Conservation (phyloP, 768 basidiomycete genomes). For the Tulasnella sp. region DNA sequence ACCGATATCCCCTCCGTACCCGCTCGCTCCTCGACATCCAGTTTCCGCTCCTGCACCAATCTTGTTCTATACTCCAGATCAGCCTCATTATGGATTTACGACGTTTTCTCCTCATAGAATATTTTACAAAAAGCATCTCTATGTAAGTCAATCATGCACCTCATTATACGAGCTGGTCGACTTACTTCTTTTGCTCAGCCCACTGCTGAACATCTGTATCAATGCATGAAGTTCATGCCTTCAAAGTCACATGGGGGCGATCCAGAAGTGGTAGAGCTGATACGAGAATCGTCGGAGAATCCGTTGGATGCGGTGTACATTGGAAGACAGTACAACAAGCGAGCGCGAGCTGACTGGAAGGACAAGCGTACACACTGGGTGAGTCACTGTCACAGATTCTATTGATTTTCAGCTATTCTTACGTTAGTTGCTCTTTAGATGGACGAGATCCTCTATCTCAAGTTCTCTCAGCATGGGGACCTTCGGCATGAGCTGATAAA, state of each 20-base stretch:
- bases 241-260: conserved; percentile 25
- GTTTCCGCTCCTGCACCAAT: background rate
- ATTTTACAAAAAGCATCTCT: conserved; percentile 39
- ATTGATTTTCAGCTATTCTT: background rate
- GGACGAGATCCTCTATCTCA: conserved; percentile 52
- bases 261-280: conserved; percentile 43
- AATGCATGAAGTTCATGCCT: conserved; percentile 44
- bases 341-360: conserved; percentile 49
- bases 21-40: conserved; percentile 5
- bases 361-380: conserved; percentile 39
- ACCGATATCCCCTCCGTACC: conserved; percentile 10
- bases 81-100: conserved; percentile 31
- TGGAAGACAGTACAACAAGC: conserved; percentile 19
- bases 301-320: conserved; percentile 35
- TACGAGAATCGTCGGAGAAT: conserved; percentile 49
- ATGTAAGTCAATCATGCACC: too few species aligned
- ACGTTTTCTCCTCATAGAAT: conserved; percentile 56
- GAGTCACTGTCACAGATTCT: conserved; percentile 20
- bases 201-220: conserved; percentile 60
- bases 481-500: conserved; percentile 41
- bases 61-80: conserved; percentile 12
- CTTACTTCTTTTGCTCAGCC: too few species aligned
- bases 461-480: conserved; percentile 57
- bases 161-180: too few species aligned
- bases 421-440: conserved; percentile 31